A percentile compares a stretch with the other conserved stretches of the same genome.
These are phyloP conservation scores for Psilocybe azurescens DNA, from an alignment of 768 basidiomycete species.

Conservation along the genomic window DNA sequence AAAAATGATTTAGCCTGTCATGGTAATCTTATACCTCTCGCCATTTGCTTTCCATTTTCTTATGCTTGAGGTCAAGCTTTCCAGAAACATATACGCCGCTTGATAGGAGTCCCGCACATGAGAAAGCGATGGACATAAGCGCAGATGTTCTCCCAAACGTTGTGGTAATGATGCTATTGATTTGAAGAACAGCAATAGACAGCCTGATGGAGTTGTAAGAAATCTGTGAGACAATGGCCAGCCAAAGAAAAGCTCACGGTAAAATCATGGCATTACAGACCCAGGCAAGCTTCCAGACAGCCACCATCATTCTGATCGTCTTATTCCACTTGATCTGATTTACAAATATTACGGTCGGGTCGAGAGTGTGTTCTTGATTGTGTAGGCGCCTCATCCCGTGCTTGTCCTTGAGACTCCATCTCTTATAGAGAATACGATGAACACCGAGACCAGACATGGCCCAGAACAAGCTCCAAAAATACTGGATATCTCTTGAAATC, in stretches of 20 bases:
- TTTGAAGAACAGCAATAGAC: slow-evolving; percentile 3
- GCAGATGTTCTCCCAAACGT: not conserved
- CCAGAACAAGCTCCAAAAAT: not conserved
- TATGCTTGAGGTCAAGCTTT: not conserved
- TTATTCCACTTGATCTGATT: not conserved
- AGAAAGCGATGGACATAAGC: not conserved
- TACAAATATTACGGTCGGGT: not conserved
- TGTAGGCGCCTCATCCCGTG: not conserved
- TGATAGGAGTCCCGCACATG: not conserved
- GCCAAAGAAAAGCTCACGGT: not conserved
- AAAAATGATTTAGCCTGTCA: too few relatives aligned
- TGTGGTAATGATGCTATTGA: not conserved
- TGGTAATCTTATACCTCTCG: not conserved
- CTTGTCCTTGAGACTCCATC: not conserved
- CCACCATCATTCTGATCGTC: not conserved
- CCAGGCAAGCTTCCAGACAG: not conserved
- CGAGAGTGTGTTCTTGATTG: not conserved
- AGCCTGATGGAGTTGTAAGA: not conserved
- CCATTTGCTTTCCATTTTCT: not conserved
- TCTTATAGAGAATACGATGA: not conserved
- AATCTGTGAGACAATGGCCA: not conserved
- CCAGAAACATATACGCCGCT: not conserved
- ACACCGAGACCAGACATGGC: not conserved
- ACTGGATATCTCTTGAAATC: not conserved
- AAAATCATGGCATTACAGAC: not conserved